A percentile compares a stretch with the other conserved stretches of the same genome.
Conservation (phyloP, 2,329 filamentous ascomycete genomes). For the Ophiostoma australiae region DNA sequence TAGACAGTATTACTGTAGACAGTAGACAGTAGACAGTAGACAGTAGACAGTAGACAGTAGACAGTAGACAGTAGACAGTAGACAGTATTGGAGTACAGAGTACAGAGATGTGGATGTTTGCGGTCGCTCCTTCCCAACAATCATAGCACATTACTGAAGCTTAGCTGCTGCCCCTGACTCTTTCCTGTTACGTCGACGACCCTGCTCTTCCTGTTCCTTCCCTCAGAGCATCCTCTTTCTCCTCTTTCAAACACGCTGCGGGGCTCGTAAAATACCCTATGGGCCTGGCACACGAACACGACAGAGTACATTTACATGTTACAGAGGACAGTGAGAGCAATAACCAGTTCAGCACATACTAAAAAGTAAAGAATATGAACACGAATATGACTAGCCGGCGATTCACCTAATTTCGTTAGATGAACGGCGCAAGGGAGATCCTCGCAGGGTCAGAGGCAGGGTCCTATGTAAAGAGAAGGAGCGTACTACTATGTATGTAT, state of each 20-base stretch:
- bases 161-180: constrained; percentile 5
- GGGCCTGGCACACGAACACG: background rate
- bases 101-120: background rate
- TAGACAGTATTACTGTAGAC: background rate
- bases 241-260: background rate
- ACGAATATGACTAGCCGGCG: background rate
- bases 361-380: background rate
- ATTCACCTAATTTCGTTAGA: constrained; percentile 5
- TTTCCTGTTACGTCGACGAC: constrained; percentile 8
- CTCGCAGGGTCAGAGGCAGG: background rate
- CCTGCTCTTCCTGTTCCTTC: background rate
- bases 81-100: no score
- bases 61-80: background rate
- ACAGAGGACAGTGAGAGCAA: background rate
- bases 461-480: no score
- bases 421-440: constrained; percentile 7
- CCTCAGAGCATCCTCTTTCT: background rate
- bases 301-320: no score
- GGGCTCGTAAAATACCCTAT: background rate
- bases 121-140: background rate
- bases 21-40: background rate
- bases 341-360: no score
- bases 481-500: no score
- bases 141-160: no score
- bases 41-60: no score